phyloP scores from a whole-genome alignment of 1,284 basidiomycete genomes.

The Ceratobasidium sp. region DNA sequence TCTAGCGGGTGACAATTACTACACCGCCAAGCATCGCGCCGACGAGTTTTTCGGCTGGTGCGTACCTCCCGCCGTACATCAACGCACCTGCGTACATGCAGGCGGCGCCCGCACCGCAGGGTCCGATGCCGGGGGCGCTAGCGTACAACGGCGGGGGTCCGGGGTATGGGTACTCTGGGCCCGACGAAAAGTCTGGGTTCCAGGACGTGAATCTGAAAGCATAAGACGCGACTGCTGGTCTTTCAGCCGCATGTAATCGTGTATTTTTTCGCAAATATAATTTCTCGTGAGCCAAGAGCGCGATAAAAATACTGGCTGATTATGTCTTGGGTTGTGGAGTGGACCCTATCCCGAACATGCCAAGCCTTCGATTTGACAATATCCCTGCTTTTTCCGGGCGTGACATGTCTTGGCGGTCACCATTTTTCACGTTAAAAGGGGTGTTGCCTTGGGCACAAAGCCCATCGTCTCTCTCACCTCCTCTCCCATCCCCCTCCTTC shows the following conservation, averaged over 20 bases:
- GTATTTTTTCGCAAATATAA: not conserved
- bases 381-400: not conserved
- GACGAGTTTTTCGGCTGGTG: conserved; percentile 10
- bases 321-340: not conserved
- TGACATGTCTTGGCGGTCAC: not conserved
- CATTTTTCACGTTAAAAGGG: conserved; percentile 4
- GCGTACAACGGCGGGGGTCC: conserved; percentile 34
- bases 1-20: conserved; percentile 25
- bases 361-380: conserved; percentile 1
- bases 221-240: too few species aligned
- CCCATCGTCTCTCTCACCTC: not conserved
- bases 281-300: conserved; percentile 1
- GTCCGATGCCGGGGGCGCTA: conserved; percentile 17
- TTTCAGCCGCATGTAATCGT: conserved; percentile 6
- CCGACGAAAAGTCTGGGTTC: conserved; percentile 41
- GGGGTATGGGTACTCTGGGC: conserved; percentile 14
- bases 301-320: not conserved
- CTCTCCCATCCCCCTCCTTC: not conserved
- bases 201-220: conserved; percentile 39
- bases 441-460: not conserved
- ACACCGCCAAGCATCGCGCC: conserved; percentile 24
- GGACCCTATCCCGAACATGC: conserved; percentile 4
- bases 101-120: conserved; percentile 1
- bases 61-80: conserved; percentile 41
- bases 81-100: conserved; percentile 36